Base-by-base conservation (phyloP, 495 filamentous ascomycete genomes). In the Xylona heveae region DNA sequence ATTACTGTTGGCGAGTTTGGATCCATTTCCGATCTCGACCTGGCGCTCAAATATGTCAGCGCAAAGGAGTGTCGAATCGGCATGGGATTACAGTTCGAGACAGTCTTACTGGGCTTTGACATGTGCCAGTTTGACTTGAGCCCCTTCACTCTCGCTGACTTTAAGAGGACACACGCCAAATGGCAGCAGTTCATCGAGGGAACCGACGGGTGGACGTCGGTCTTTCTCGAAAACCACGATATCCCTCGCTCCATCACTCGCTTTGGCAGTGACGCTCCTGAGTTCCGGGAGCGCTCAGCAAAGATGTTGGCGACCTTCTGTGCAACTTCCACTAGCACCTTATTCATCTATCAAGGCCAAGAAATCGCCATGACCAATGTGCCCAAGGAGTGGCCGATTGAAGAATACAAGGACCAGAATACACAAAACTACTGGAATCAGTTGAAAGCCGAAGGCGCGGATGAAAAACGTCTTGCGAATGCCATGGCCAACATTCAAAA, bases 401-500 rank as follows among this genome's bases (percentile, higher is more conserved):
- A 42, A 16, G 63, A 68, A 27, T 67, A 66, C 45, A 62, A 59
- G 33, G 64, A 68, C 19, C 47, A 66, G 14, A 61, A 66, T 33
- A 49, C 46, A 16, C 39, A 54, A 24, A 66, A 67, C 41, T 65
- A 55, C 33, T 67, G 57, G 45, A 50, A 57, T 13, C 56, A 57
- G 38, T n/a, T n/a, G n/a, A n/a, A n/a, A n/a, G 42, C 41, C 6
- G 34, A 42, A 21, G 30, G 28, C 12, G 37, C 48, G 9, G 47
- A 64, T 21, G 43, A 48, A 8, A 37, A 46, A 9, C 47, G 42
- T 4, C 36, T 68, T 9, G 49, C 43, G 23, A 43, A 74, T 71
- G 40, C 84, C 74, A 38, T 78, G 61, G 33, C 65, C 47, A 40
- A 57, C 43, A 44, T 77, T 53, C 44, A 78, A 42, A 49, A 68